A percentile compares a stretch with the other conserved stretches of the same genome.
phyloP scores from a whole-genome alignment of 179 eudicot species.

The Spergularia azorica region DNA sequence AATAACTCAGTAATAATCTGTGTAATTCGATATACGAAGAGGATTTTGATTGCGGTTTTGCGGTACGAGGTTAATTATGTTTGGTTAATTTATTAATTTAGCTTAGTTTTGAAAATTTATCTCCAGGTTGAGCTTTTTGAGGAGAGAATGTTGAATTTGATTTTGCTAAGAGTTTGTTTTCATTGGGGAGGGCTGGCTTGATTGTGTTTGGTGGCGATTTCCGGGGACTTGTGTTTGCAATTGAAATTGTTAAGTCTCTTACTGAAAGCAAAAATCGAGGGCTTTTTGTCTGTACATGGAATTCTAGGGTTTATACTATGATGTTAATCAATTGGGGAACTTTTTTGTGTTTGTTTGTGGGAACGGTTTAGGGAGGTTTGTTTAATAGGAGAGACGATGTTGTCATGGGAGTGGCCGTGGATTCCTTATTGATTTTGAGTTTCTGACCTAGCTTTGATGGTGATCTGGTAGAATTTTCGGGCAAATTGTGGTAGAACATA shows the following conservation, averaged over 20 bases:
- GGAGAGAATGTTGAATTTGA: not conserved
- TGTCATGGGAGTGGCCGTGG: not conserved
- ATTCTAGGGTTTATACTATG: conserved; percentile 2
- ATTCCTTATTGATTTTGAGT: not conserved
- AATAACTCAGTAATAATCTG: not conserved
- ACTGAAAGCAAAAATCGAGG: not conserved
- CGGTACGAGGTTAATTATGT: not conserved
- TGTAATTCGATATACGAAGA: not conserved
- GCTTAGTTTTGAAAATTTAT: too few species aligned
- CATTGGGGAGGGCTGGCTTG: too few species aligned
- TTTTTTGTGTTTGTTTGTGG: not conserved
- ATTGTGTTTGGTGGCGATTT: not conserved
- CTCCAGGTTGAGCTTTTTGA: not conserved
- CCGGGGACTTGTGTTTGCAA: not conserved
- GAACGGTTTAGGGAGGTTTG: not conserved
- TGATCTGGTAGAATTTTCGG: not conserved
- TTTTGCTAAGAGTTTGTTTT: not conserved
- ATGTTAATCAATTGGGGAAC: not conserved
- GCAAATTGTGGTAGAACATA: not conserved
- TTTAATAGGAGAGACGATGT: not conserved
- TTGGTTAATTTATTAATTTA: not conserved
- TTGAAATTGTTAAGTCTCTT: too few species aligned
- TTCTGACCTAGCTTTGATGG: not conserved
- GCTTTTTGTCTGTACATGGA: not conserved
- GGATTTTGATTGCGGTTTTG: not conserved